These are phyloP conservation scores for Gilbertella persicaria DNA, from an alignment of 371 early-diverging fungal species.

Conservation along the genomic window DNA sequence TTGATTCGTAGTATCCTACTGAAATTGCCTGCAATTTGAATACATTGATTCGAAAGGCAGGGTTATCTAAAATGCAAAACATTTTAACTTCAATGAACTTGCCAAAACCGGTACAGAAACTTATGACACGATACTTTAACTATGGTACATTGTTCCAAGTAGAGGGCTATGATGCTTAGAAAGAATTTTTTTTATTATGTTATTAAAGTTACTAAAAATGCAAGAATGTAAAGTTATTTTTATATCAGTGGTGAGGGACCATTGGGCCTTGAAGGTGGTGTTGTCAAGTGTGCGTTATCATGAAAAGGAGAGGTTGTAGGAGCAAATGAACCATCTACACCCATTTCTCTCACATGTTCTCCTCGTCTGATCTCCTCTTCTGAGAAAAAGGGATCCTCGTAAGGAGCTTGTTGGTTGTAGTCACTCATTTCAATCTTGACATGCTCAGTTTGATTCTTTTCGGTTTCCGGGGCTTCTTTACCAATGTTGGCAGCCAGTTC, in stretches of 20 bases:
- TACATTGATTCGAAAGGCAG: conserved; percentile 79
- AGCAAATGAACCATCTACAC: conserved; percentile 17
- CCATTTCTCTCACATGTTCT: conserved; percentile 10
- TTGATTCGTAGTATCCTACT: conserved; percentile 91
- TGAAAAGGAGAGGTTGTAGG: conserved; percentile 5
- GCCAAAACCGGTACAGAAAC: conserved; percentile 72
- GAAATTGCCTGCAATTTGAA: conserved; percentile 83
- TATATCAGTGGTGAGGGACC: background rate
- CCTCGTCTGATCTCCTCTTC: conserved; percentile 11
- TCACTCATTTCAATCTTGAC: conserved; percentile 41
- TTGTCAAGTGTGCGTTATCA: background rate
- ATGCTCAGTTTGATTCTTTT: conserved; percentile 2
- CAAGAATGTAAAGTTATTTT: too few species aligned
- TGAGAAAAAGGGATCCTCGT: conserved; percentile 23
- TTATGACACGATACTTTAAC: conserved; percentile 80
- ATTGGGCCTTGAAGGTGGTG: background rate
- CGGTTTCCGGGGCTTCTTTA: conserved; percentile 15
- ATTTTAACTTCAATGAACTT: conserved; percentile 87
- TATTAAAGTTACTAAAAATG: too few species aligned
- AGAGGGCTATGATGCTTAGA: conserved; percentile 76
- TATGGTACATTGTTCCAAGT: conserved; percentile 85
- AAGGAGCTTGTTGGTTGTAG: conserved; percentile 10
- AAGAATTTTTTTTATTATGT: too few species aligned
- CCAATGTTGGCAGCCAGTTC: conserved; percentile 44
- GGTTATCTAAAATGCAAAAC: conserved; percentile 90